Base-by-base conservation (phyloP, 1,139 yeast species). In the Debaryomyces sp. region DNA sequence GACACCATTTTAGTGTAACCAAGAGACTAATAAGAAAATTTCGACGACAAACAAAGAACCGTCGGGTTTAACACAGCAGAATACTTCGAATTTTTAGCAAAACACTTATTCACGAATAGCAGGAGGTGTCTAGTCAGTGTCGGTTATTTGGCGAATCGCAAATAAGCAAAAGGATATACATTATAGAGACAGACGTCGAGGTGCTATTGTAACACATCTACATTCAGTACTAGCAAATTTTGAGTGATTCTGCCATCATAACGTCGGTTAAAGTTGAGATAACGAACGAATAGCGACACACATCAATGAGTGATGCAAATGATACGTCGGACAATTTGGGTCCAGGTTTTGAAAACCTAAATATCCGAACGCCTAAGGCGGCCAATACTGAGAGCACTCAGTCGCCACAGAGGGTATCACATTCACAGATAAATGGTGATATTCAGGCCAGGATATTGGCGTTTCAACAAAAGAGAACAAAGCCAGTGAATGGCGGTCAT, bases 371-470 rank as follows among this genome's bases (percentile, higher is more conserved):
- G 24, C 35, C 46, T 15, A 39, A 15, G 24, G 32, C 22, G 36
- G 21, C 37, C 17, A 29, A 37, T 15, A 22, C 26, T 36, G 37
- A n/a, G 18, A 51, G 12, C 22, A 23, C 46, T 3, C 54, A 37
- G 42, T 46, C 54, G 5, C 54, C 56, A 4, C 52, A 55, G 9
- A 40, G 52, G 1, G 36, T 57, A 5, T 40, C 58, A 9, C 68
- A 61, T 29, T 59, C 70, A 8, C 75, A 68, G 45, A 54, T 75
- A 18, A 85, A 79, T 61, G 83, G 89, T 12, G 89, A 84, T 54
- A 77, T 87, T 47, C 94, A 87, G 65, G 95, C 94, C 1, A 73
- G 90, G 54, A 74, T 88, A 44, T 68, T 85, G 66, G 92, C 92
- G 0, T 85, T 87, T 56, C 94, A 87, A 61, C 87, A 84, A 54